These are phyloP conservation scores for Boletus speciosus DNA, from an alignment of 768 basidiomycete genomes.

Conservation along the genomic window DNA sequence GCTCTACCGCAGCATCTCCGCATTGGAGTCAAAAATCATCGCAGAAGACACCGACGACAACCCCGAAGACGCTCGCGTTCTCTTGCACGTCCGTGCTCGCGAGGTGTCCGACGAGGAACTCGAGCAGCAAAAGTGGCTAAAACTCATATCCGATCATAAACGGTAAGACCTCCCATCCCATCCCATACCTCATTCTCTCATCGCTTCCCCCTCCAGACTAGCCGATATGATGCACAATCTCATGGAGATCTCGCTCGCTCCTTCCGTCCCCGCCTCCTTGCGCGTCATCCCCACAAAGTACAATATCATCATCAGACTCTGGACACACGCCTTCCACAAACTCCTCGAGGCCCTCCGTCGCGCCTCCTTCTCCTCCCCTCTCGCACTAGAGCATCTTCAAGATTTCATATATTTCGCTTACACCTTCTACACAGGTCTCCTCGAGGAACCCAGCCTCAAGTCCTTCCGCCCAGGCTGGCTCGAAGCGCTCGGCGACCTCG, in stretches of 20 bases:
- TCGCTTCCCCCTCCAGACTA: constrained; percentile 49
- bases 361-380: constrained; percentile 61
- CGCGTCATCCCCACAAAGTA: constrained; percentile 90
- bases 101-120: constrained; percentile 48
- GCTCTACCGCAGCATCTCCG: constrained; percentile 79
- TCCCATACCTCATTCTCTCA: neutral
- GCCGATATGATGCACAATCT: constrained; percentile 90
- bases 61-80: constrained; percentile 36
- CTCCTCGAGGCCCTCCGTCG: constrained; percentile 88
- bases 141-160: constrained; percentile 77
- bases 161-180: constrained; percentile 48
- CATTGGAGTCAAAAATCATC: constrained; percentile 73
- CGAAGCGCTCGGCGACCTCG: constrained; percentile 94
- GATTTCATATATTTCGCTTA: constrained; percentile 96
- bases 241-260: constrained; percentile 79
- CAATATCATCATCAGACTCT: constrained; percentile 91
- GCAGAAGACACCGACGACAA: constrained; percentile 57
- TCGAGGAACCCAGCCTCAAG: constrained; percentile 73
- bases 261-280: constrained; percentile 82
- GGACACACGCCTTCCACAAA: constrained; percentile 89
- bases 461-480: constrained; percentile 84
- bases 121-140: constrained; percentile 75
- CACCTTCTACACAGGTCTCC: constrained; percentile 84
- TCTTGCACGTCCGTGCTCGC: constrained; percentile 33
- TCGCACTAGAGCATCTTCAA: constrained; percentile 85